Percentiles rank a stretch among this genome's conserved stretches.
Evolutionary conservation across 192 early-diverging fungal genomes (phyloP).

Genomic region (Gigaspora rosea): DNA sequence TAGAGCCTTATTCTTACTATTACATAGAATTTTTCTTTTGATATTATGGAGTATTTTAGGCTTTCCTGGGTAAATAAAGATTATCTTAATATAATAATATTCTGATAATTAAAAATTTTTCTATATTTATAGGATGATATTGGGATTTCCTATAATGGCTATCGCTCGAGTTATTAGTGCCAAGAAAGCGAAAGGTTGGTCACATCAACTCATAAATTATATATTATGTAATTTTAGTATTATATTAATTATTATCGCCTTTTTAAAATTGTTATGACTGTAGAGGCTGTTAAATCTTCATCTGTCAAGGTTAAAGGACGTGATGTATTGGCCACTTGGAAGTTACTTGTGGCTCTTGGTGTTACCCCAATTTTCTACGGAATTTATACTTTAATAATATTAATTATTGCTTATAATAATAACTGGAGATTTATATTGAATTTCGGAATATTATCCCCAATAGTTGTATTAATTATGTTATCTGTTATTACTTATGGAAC

Average conservation of each 20-base stretch:
- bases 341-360: constrained; percentile 75
- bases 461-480: constrained; percentile 38
- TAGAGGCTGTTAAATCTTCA: constrained; percentile 80
- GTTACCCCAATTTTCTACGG: constrained; percentile 77
- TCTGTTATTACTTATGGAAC: constrained; percentile 64
- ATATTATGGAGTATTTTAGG: constrained; percentile 72
- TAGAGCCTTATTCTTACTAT: constrained; percentile 65
- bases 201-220: not conserved
- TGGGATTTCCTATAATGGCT: constrained; percentile 55
- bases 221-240: not conserved
- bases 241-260: not conserved
- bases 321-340: constrained; percentile 97
- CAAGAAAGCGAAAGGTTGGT: constrained; percentile 55
- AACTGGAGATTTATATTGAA: constrained; percentile 34
- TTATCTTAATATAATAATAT: not conserved
- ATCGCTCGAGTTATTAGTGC: constrained; percentile 57
- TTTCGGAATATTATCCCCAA: constrained; percentile 45
- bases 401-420: constrained; percentile 40
- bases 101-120: constrained; percentile 8
- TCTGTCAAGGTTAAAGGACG: constrained; percentile 92
- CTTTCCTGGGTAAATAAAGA: constrained; percentile 71
- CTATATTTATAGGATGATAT: constrained; percentile 43
- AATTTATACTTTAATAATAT: constrained; percentile 65
- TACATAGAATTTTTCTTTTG: constrained; percentile 70
- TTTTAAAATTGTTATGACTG: not conserved